Conservation (phyloP, 176 grass and related monocot genomes). For the Olyra latifolia region DNA sequence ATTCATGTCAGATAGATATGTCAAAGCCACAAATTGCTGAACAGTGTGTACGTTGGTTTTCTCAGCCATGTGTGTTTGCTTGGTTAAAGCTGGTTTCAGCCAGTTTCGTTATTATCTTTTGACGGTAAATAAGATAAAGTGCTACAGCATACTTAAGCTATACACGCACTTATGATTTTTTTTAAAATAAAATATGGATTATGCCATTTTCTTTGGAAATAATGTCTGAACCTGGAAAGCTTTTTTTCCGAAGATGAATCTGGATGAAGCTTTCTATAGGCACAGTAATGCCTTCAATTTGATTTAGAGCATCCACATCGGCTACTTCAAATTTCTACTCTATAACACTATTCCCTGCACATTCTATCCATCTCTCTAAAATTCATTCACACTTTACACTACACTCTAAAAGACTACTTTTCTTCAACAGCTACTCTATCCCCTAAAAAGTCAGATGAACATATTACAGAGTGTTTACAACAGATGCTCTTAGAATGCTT, state of each 20-base stretch:
- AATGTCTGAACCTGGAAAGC: background rate
- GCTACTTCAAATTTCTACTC: too few species aligned
- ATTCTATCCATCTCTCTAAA: too few species aligned
- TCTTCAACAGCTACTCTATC: too few species aligned
- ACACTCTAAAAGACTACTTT: too few species aligned
- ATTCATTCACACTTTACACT: too few species aligned
- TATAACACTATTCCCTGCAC: too few species aligned
- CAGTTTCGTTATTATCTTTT: background rate
- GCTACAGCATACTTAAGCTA: background rate
- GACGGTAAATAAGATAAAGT: background rate
- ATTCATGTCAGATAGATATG: background rate
- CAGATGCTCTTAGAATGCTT: too few species aligned
- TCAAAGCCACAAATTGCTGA: background rate
- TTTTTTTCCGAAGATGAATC: background rate
- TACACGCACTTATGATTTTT: background rate
- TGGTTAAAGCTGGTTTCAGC: background rate
- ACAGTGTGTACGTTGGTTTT: background rate
- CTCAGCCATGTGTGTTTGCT: background rate
- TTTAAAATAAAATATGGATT: background rate
- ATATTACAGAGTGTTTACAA: too few species aligned
- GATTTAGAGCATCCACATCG: too few species aligned
- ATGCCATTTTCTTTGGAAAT: background rate
- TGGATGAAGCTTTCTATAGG: background rate
- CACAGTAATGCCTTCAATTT: background rate
- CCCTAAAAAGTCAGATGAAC: too few species aligned